Percentiles rank a stretch among this genome's conserved stretches.
Conservation (phyloP, 75 land plant species). For the Sequoia sempervirens region DNA sequence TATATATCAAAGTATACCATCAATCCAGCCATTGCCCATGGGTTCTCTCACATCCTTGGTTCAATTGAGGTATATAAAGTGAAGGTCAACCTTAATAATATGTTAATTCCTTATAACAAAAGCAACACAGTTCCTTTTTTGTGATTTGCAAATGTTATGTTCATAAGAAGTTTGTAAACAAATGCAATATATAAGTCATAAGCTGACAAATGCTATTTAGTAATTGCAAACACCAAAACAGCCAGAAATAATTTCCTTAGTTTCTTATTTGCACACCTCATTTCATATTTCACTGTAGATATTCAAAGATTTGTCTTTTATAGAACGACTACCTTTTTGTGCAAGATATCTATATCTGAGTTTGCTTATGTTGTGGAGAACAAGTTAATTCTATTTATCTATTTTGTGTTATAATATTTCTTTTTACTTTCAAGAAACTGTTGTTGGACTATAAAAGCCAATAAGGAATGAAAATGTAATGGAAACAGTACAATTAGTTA, state of each 20-base stretch:
- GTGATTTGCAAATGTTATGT: background rate
- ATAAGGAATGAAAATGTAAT: too few relatives aligned
- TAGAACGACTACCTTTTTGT: background rate
- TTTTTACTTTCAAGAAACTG: background rate
- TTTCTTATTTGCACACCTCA: background rate
- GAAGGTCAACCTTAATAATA: background rate
- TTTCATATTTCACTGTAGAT: background rate
- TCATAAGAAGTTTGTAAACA: background rate
- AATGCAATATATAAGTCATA: background rate
- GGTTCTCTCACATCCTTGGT: constrained; percentile 76
- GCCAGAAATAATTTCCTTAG: background rate
- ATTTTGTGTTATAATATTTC: too few relatives aligned
- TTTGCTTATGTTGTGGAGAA: background rate
- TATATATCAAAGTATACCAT: constrained; percentile 95
- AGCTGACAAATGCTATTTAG: background rate
- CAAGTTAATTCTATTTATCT: background rate
- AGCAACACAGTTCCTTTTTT: background rate
- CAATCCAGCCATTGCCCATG: constrained; percentile 94
- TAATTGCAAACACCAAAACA: background rate
- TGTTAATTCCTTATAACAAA: background rate
- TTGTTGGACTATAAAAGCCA: background rate
- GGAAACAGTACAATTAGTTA: background rate
- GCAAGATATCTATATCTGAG: background rate
- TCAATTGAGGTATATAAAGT: constrained; percentile 80
- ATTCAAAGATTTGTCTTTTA: background rate